Evolutionary conservation across 1,284 basidiomycete genomes (phyloP), one percentile per base, ranked within the genome.

Genomic region (Binderoboletus segoi): DNA sequence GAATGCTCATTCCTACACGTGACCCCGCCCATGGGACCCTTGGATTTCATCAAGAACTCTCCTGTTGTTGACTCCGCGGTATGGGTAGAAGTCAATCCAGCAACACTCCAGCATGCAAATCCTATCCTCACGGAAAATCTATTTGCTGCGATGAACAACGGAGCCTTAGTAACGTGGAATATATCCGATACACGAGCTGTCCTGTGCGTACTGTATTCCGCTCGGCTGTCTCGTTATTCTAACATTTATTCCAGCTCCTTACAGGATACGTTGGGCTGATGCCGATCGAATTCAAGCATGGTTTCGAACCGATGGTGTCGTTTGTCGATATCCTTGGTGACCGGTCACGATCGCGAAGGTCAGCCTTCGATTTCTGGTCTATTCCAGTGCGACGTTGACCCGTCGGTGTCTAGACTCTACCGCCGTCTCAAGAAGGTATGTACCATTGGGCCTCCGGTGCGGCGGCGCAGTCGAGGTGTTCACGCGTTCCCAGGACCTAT

Each of bases 261-360:
- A 94, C 91, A 44, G 91, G 90, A 38, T 93, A 94, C 67, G 89
- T 88, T 51, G 82, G 95, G 75, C 79, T 98, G 54, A 91, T 93
- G 75, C 79, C 98, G 54, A 91, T 93, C 35, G 96, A 98, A 75
- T 91, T 91, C 77, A 88, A 87, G 72, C 98, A 98, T 73, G 94
- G 91, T 30, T 75, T 86, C 8, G 82, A 86, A 69, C 92, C 94
- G 6, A 89, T 94, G 63, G 96, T 98, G 77, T 85, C 91, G 0
- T 97, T 97, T 68, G 76, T 83, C 24, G 64, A 73, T 8, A 74
- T 82, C 59, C 75, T 93, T 54, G 82, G 82, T 23, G 84, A 96
- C 70, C 94, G 96, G 75, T 73, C 79, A 45, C 83, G 81, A 57
- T 89, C 79, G 64, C 78, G 83, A 59, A 79, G 82, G 87, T 85